Evolutionary conservation across 306 rosid species (phyloP).

Genomic region (Ormosia emarginata): DNA sequence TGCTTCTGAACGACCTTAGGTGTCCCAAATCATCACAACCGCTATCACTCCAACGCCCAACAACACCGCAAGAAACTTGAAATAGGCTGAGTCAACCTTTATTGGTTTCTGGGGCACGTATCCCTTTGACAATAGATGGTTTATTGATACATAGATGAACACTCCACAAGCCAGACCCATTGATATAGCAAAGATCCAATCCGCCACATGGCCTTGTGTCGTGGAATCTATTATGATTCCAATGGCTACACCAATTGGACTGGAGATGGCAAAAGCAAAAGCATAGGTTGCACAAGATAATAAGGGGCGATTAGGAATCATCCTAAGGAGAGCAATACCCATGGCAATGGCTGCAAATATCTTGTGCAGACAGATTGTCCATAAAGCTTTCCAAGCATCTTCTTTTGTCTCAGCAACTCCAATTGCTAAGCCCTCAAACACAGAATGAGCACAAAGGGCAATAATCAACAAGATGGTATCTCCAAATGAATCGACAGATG

Average conservation of each 20-base stretch:
- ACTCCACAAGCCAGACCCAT: conserved; percentile 84
- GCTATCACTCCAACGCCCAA: conserved; percentile 70
- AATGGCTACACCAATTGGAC: conserved; percentile 70
- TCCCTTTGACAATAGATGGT: conserved; percentile 70
- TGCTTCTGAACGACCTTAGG: conserved; percentile 33
- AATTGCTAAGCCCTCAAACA: conserved; percentile 81
- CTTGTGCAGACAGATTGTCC: conserved; percentile 85
- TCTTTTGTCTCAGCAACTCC: conserved; percentile 62
- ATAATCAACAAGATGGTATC: conserved; percentile 57
- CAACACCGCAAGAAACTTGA: conserved; percentile 58
- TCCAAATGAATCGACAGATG: conserved; percentile 49
- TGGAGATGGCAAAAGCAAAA: conserved; percentile 71
- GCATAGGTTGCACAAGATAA: conserved; percentile 56
- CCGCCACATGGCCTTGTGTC: conserved; percentile 59
- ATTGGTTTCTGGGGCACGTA: conserved; percentile 38
- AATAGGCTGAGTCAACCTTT: conserved; percentile 35
- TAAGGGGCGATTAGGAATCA: conserved; percentile 60
- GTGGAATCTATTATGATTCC: conserved; percentile 77
- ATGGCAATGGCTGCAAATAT: conserved; percentile 83
- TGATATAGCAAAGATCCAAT: conserved; percentile 78
- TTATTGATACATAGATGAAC: conserved; percentile 71
- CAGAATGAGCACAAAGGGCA: conserved; percentile 75
- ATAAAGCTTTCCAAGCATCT: conserved; percentile 82
- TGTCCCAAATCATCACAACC: conserved; percentile 87
- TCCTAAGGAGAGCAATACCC: conserved; percentile 87